Conservation (phyloP, 163 green algal species). For the Prototheca wickerhamii region DNA sequence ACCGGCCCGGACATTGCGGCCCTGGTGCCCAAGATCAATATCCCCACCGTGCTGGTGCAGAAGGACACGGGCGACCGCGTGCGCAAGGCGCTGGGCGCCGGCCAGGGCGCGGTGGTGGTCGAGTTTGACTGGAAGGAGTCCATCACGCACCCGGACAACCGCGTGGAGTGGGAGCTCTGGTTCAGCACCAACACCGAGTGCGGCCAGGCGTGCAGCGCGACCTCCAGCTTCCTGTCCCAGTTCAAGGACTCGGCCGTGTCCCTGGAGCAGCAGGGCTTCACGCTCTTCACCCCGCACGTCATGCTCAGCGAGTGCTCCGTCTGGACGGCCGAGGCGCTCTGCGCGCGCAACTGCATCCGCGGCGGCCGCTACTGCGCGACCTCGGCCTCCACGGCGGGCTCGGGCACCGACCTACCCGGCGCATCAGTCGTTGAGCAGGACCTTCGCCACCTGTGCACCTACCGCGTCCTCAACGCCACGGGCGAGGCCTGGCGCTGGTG, state of each 20-base stretch:
- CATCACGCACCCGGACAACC: slow-evolving; percentile 24
- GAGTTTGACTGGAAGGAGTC: slow-evolving; percentile 71
- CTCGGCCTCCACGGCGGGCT: background rate
- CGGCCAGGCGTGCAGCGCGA: slow-evolving; percentile 59
- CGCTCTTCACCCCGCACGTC: slow-evolving; percentile 73
- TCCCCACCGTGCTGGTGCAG: slow-evolving; percentile 30
- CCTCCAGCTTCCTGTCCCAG: slow-evolving; percentile 54
- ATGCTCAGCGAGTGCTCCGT: slow-evolving; percentile 55
- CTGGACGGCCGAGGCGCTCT: slow-evolving; percentile 7
- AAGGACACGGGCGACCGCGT: slow-evolving; percentile 54
- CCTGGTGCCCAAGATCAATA: slow-evolving; percentile 31
- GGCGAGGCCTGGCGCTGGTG: slow-evolving; percentile 66
- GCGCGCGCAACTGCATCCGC: slow-evolving; percentile 35
- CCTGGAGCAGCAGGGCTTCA: slow-evolving; percentile 25
- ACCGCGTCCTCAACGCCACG: slow-evolving; percentile 42
- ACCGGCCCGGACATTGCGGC: slow-evolving; percentile 29
- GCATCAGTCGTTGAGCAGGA: slow-evolving; percentile 58
- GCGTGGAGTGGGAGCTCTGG: slow-evolving; percentile 87
- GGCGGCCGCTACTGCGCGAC: slow-evolving; percentile 36
- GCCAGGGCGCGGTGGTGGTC: slow-evolving; percentile 33
- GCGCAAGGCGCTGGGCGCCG: slow-evolving; percentile 36
- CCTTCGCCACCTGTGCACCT: slow-evolving; percentile 74
- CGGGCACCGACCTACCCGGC: background rate
- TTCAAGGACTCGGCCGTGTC: slow-evolving; percentile 19
- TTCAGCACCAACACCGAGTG: slow-evolving; percentile 74